Percentiles rank a stretch among this genome's conserved stretches.
These are phyloP conservation scores for Fusarium lyarnte DNA, from an alignment of 2,329 filamentous ascomycete genomes.

Conservation along the genomic window DNA sequence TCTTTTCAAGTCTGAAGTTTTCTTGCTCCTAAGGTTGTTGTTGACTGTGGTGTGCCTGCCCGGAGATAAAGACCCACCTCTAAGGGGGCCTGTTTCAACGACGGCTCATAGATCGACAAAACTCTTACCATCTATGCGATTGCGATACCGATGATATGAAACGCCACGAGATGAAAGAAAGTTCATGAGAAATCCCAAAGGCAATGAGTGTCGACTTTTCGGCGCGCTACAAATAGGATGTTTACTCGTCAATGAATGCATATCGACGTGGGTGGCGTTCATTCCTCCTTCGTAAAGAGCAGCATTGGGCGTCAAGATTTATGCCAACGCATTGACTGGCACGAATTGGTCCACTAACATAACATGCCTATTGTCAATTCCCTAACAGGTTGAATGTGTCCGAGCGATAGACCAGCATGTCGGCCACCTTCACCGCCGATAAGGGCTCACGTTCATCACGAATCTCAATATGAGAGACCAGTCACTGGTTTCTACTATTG, in stretches of 20 bases:
- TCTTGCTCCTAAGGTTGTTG: background rate
- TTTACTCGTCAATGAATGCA: background rate
- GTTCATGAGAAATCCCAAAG: background rate
- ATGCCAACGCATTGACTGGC: conserved; percentile 21
- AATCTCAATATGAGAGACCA: background rate
- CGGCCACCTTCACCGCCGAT: conserved; percentile 22
- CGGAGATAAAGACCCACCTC: conserved; percentile 5
- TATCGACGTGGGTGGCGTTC: conserved; percentile 27
- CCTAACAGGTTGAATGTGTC: conserved; percentile 15
- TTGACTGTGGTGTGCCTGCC: background rate
- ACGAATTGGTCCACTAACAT: background rate
- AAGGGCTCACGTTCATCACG: conserved; percentile 12
- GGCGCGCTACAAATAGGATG: background rate
- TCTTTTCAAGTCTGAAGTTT: background rate
- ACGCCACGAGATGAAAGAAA: background rate
- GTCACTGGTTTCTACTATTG: conserved; percentile 23
- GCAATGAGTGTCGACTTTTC: background rate
- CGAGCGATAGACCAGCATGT: conserved; percentile 19
- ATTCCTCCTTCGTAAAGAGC: background rate
- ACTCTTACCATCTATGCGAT: background rate
- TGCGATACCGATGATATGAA: background rate
- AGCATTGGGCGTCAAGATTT: conserved; percentile 25
- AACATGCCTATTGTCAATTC: background rate
- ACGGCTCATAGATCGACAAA: conserved; percentile 14
- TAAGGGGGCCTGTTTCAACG: background rate